Conservation (phyloP, 768 basidiomycete genomes). For the Megacollybia marginata region DNA sequence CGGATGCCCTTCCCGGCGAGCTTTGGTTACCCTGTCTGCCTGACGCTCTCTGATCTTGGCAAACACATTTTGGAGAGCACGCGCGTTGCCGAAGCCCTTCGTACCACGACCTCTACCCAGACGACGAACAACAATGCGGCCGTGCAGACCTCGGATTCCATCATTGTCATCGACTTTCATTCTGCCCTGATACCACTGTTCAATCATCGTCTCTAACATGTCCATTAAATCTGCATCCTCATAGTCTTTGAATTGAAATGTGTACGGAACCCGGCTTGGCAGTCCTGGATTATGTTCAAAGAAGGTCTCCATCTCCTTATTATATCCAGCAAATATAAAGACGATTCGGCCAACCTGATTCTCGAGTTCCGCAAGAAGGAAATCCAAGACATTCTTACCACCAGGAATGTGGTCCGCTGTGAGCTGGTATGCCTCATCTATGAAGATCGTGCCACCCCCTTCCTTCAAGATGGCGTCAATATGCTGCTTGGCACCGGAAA, state of each 20-base stretch:
- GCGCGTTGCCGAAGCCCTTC: conserved; percentile 62
- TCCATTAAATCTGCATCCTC: conserved; percentile 44
- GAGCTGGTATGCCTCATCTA: conserved; percentile 71
- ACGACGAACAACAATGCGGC: conserved; percentile 49
- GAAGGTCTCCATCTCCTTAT: conserved; percentile 68
- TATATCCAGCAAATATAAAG: conserved; percentile 68
- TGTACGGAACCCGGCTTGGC: conserved; percentile 58
- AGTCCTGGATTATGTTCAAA: conserved; percentile 73
- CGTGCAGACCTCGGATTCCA: conserved; percentile 45
- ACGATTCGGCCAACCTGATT: conserved; percentile 57
- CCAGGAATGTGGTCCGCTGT: conserved; percentile 36
- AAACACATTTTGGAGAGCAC: conserved; percentile 49
- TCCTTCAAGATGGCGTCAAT: conserved; percentile 37
- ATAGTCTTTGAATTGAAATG: conserved; percentile 55
- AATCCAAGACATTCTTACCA: conserved; percentile 59
- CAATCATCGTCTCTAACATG: conserved; percentile 45
- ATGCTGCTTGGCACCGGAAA: conserved; percentile 40
- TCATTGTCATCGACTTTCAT: conserved; percentile 46
- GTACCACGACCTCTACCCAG: conserved; percentile 53
- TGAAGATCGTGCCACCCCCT: conserved; percentile 61
- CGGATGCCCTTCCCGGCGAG: conserved; percentile 27
- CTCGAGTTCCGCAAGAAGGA: conserved; percentile 69
- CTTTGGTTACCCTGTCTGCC: conserved; percentile 37
- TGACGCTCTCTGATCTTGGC: conserved; percentile 42
- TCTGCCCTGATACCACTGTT: conserved; percentile 34